Evolutionary conservation across 352 stramenopile species (phyloP), one percentile per base, ranked within the genome.

Genomic region (Thraustochytrium striatum): DNA sequence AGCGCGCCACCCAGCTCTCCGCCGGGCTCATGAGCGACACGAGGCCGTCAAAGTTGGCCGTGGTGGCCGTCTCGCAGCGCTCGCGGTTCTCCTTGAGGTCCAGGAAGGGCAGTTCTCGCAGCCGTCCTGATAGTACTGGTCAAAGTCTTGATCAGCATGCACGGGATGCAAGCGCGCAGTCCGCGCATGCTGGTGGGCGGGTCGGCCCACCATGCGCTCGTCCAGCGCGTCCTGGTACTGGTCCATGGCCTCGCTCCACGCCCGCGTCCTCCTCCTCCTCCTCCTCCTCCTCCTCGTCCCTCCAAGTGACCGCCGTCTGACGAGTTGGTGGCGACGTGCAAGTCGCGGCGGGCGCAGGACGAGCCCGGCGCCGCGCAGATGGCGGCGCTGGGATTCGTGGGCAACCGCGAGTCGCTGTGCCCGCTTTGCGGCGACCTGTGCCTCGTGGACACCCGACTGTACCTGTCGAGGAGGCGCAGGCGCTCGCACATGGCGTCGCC

Each of bases 31-130:
- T 91, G 33, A 92, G 83, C 9, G 87, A 86, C 28, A 85, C 84
- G 57, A 89, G 83, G 16, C 88, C 88, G 78, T 91, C 87, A 75
- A 85, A 92, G 83, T 90, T 90, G 2, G 86, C 85, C n/a, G 86
- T 89, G 13, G 88, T 92, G 61, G 86, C 90, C 11, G 69, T 69
- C 79, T 87, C 86, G 47, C 79, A 83, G 69, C 83, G 81, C 72
- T 89, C 82, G 33, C 82, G 80, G 72, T 89, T 86, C 36, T 87
- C 57, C 53, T 84, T 72, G 83, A 91, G 88, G 61, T 90, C 83
- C 52, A 90, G 84, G 90, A 90, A 8, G 83, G 83, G 83, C 88
- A 92, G 83, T 92, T 92, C 41, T 90, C 87, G 70, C 88, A 92
- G 44, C 88, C 88, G 52, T 91, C 35, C 3, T 81, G 11, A 28